Evolutionary conservation across 2,329 filamentous ascomycete genomes (phyloP), one percentile per base, ranked within the genome.

Genomic region (Spiromastix sp.): DNA sequence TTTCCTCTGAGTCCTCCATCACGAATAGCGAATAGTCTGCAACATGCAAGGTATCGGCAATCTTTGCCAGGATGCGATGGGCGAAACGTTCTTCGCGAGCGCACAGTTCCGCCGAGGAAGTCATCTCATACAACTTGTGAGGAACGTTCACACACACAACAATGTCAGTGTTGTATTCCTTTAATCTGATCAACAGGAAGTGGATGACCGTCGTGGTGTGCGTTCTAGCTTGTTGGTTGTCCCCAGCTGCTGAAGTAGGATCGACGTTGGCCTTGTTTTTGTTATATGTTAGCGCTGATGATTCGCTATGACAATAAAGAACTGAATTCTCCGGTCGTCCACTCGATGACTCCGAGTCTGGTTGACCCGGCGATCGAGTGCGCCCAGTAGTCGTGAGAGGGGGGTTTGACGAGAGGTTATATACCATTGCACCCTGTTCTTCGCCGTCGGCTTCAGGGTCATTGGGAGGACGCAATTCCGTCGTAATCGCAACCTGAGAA

Each of bases 71-170:
- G 16, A 54, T 38, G 25, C 50, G 53, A 31, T 48, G 45, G 7
- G 54, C 62, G 31, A 55, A 28, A 48, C 63, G 75, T 52, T 81
- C 77, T 54, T 84, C 80, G 24, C 80, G 72, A 4, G 72, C 72
- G 48, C 79, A 71, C 34, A 78, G 79, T 49, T 84, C 78, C 44
- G 83, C 61, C 56, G 75, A 70, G 3, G 79, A 81, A 50, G 72
- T 71, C 53, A 72, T 77, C 11, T 77, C 77, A 38, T 89, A 74
- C 20, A 85, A 78, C 6, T 80, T 78, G 56, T 91, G 81, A 18
- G 87, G 89, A 31, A 93, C 82, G 59, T 94, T 95, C 52, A 94
- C 75, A 26, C 83, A 83, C 42, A 94, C 76, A 30, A 94, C 65
- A 25, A 96, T 64, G 59, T 96, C 89, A 1, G 87, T 89, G 38